These are phyloP conservation scores for Elaeagnus macrophylla DNA, from an alignment of 306 rosid species.

Conservation along the genomic window DNA sequence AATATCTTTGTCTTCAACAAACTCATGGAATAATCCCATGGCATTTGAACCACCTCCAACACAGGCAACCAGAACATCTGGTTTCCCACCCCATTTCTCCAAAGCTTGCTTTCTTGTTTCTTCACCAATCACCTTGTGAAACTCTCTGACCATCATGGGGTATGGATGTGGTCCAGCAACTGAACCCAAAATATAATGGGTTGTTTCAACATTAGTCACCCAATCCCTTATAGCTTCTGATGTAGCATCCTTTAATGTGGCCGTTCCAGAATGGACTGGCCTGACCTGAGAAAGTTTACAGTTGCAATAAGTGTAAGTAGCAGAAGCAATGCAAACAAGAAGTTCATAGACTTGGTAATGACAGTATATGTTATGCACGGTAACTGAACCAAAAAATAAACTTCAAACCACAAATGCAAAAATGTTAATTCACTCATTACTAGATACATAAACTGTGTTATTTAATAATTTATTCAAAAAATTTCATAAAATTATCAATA, in stretches of 20 bases:
- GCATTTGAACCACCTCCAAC: conserved; percentile 98
- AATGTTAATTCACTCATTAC: too few relatives aligned
- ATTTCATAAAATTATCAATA: too few relatives aligned
- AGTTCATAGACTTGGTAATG: neutral
- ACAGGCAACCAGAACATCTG: conserved; percentile 86
- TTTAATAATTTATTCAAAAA: too few relatives aligned
- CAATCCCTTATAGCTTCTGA: conserved; percentile 98
- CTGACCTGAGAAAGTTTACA: conserved; percentile 45
- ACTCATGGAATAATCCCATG: conserved; percentile 87
- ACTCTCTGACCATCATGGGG: conserved; percentile 99
- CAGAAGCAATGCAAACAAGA: neutral
- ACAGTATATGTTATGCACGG: too few relatives aligned
- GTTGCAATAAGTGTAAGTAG: too few relatives aligned
- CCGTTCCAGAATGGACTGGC: conserved; percentile 88
- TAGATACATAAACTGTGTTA: too few relatives aligned
- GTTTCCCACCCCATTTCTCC: conserved; percentile 96
- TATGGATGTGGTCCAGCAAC: conserved; percentile 99
- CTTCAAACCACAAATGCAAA: too few relatives aligned
- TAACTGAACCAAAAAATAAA: too few relatives aligned
- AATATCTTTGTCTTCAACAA: conserved; percentile 66
- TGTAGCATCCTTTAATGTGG: conserved; percentile 94
- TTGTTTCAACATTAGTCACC: conserved; percentile 97
- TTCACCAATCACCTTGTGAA: conserved; percentile 83
- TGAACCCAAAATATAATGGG: conserved; percentile 94
- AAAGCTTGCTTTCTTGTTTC: conserved; percentile 91